A percentile compares a stretch with the other conserved stretches of the same genome.
Conservation (phyloP, 1,284 basidiomycete genomes). For the Ceratobasidium sp. region DNA sequence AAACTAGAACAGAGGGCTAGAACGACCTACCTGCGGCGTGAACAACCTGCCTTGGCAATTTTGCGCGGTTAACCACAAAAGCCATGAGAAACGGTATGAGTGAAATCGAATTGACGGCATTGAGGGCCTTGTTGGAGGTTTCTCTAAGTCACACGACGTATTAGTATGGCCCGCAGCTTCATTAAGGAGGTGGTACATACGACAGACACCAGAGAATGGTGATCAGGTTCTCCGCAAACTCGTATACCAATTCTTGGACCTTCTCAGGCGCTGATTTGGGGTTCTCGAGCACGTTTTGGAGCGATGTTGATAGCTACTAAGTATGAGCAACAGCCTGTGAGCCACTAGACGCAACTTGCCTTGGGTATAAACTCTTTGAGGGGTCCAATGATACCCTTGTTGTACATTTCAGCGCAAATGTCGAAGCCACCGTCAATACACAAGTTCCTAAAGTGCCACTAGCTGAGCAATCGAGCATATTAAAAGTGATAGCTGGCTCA, state of each 20-base stretch:
- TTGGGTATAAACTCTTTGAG: slow-evolving; percentile 76
- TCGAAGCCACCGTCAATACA: slow-evolving; percentile 94
- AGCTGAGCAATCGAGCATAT: slow-evolving; percentile 15
- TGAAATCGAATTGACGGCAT: slow-evolving; percentile 79
- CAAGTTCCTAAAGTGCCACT: slow-evolving; percentile 67
- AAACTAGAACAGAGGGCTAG: neutral
- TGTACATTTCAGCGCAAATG: slow-evolving; percentile 95
- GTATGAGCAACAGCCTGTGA: neutral
- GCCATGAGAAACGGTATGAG: slow-evolving; percentile 83
- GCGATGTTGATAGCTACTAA: slow-evolving; percentile 71
- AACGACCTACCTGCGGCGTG: slow-evolving; percentile 71
- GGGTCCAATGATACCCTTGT: slow-evolving; percentile 86
- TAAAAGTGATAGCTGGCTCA: slow-evolving; percentile 46
- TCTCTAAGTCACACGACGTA: slow-evolving; percentile 71
- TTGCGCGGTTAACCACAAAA: slow-evolving; percentile 72
- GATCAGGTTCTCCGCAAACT: slow-evolving; percentile 88
- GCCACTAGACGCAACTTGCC: slow-evolving; percentile 51
- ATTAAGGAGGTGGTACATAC: slow-evolving; percentile 58
- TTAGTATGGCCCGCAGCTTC: neutral
- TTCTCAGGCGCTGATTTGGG: slow-evolving; percentile 68
- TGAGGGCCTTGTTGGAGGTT: slow-evolving; percentile 89
- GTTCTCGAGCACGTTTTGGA: slow-evolving; percentile 69
- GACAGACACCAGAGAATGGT: slow-evolving; percentile 92
- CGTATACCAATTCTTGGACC: slow-evolving; percentile 77
- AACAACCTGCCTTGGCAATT: slow-evolving; percentile 71